These are phyloP conservation scores for Pleurotus tuoliensis DNA, from an alignment of 768 basidiomycete species.

Conservation along the genomic window DNA sequence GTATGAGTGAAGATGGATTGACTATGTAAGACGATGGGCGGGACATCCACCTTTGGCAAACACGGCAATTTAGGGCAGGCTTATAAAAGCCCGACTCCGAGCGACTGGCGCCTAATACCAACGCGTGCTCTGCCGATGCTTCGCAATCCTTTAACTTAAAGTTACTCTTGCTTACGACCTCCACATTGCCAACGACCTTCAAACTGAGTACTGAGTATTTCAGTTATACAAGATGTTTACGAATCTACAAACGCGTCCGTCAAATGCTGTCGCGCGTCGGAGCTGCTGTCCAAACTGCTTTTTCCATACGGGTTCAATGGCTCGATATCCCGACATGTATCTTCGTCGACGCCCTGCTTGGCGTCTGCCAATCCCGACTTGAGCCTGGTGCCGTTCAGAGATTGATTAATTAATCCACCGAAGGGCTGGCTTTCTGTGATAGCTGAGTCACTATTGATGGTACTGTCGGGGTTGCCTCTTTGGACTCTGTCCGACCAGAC, in stretches of 20 bases:
- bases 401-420: background rate
- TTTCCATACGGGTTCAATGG: background rate
- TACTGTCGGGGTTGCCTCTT: background rate
- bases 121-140: no score
- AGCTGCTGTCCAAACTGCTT: background rate
- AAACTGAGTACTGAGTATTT: no score
- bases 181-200: no score
- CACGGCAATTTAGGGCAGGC: no score
- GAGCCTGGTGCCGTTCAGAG: background rate
- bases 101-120: no score
- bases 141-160: no score
- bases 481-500: constrained; percentile 1
- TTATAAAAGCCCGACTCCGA: no score
- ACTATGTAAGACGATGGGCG: no score
- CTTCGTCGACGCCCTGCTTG: background rate
- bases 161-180: no score
- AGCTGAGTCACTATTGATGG: background rate
- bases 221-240: no score
- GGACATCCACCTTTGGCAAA: no score
- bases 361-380: background rate
- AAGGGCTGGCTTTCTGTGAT: background rate
- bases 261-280: constrained; percentile 1
- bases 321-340: background rate
- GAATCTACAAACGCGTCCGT: background rate
- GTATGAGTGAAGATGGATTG: no score